These are phyloP conservation scores for Mycena amicta DNA, from an alignment of 768 basidiomycete genomes.

Conservation along the genomic window DNA sequence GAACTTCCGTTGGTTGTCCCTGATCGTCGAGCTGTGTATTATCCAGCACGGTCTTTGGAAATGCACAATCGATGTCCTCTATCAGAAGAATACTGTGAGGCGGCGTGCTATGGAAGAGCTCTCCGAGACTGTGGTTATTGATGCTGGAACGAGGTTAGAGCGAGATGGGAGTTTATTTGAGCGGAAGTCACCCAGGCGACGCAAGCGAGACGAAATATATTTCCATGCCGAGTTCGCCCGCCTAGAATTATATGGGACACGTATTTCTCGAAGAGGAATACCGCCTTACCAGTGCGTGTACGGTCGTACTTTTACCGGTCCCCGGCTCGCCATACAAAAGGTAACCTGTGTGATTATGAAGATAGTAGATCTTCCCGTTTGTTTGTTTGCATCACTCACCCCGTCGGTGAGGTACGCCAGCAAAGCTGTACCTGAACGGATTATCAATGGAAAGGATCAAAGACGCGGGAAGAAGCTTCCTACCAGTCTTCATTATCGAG, in stretches of 20 bases:
- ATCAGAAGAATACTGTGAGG: conserved; percentile 8
- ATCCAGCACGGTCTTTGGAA: background rate
- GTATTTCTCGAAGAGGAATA: background rate
- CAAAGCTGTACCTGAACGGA: conserved; percentile 1
- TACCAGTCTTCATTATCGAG: conserved; percentile 7
- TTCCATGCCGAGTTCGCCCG: conserved; percentile 11
- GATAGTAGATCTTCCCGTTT: too few relatives aligned
- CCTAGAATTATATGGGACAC: background rate
- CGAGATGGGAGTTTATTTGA: background rate
- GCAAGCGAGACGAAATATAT: conserved; percentile 13
- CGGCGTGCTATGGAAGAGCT: conserved; percentile 9
- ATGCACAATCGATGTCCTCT: conserved; percentile 14
- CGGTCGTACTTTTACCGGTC: conserved; percentile 6
- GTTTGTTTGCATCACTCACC: background rate
- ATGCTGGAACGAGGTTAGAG: background rate
- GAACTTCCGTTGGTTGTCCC: background rate
- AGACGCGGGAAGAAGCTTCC: background rate
- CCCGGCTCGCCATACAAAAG: conserved; percentile 7
- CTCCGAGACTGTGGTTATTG: conserved; percentile 2
- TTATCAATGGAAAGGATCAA: background rate
- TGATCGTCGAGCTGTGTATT: background rate
- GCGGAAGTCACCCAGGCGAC: background rate
- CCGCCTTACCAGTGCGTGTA: conserved; percentile 3
- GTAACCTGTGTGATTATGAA: conserved; percentile 6
- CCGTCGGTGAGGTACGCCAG: conserved; percentile 7